phyloP scores from a whole-genome alignment of 306 rosid genomes.

The Cicer arietinum region DNA sequence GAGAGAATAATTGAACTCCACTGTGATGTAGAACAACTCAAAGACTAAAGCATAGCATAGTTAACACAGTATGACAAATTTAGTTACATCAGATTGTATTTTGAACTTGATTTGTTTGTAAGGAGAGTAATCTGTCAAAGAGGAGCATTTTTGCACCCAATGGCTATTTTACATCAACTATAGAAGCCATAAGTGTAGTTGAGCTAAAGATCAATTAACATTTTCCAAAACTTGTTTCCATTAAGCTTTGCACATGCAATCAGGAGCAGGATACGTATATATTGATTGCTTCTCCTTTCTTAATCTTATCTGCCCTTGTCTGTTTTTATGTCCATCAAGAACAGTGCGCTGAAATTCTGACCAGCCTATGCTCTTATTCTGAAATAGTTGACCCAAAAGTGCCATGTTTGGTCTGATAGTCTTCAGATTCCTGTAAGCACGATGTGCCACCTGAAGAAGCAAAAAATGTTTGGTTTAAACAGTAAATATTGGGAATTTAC shows the following conservation, averaged over 20 bases:
- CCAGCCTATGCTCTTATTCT: conserved; percentile 80
- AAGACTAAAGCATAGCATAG: not conserved
- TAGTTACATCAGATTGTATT: not conserved
- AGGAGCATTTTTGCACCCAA: not conserved
- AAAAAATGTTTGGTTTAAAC: conserved; percentile 33
- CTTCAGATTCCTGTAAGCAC: conserved; percentile 83
- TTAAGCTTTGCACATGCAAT: conserved; percentile 86
- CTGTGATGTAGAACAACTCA: not conserved
- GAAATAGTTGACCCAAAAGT: conserved; percentile 80
- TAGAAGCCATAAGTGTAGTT: conserved; percentile 6
- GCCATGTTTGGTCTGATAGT: conserved; percentile 94
- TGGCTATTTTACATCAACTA: not conserved
- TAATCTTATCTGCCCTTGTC: conserved; percentile 86
- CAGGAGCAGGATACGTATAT: conserved; percentile 95
- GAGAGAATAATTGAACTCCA: not conserved
- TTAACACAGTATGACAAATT: not conserved
- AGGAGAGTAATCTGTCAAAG: not conserved
- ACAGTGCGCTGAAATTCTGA: conserved; percentile 70
- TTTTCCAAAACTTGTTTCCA: conserved; percentile 31
- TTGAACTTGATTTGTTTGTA: not conserved
- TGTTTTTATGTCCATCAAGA: conserved; percentile 75
- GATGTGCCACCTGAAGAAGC: conserved; percentile 75
- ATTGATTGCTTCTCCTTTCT: conserved; percentile 90
- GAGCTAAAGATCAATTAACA: conserved; percentile 29
- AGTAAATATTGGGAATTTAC: conserved; percentile 33